Percentiles rank a stretch among this genome's conserved stretches.
phyloP scores from a whole-genome alignment of 2,329 filamentous ascomycete genomes.

The Bipolaris victoriae region DNA sequence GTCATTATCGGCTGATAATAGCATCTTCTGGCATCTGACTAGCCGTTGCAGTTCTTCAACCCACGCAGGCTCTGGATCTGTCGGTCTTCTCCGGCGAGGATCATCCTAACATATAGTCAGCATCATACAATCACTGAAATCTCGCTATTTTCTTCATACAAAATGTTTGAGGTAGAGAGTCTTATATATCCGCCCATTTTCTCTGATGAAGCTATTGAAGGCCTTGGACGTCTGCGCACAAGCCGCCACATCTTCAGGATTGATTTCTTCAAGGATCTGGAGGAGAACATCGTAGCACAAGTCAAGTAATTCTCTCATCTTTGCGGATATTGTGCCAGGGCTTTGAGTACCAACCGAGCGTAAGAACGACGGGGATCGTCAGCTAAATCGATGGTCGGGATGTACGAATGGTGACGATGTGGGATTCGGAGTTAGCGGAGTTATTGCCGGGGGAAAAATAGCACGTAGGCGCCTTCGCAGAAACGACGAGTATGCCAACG shows the following conservation, averaged over 20 bases:
- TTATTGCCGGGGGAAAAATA: not conserved
- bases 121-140: not conserved
- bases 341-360: not conserved
- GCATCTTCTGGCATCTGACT: constrained; percentile 51
- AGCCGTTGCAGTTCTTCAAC: constrained; percentile 37
- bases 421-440: constrained; percentile 11
- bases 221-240: constrained; percentile 38
- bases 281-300: constrained; percentile 47
- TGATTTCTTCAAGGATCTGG: constrained; percentile 41
- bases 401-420: constrained; percentile 5
- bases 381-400: constrained; percentile 1
- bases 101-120: constrained; percentile 47
- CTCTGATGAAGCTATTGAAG: constrained; percentile 62
- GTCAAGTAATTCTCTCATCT: constrained; percentile 42
- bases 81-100: constrained; percentile 36
- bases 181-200: constrained; percentile 66
- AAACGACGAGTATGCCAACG: not conserved
- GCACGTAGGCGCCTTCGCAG: not conserved
- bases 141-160: constrained; percentile 50
- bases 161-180: constrained; percentile 65
- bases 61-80: constrained; percentile 42
- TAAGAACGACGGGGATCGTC: not conserved
- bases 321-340: not conserved
- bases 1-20: constrained; percentile 50
- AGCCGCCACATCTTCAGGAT: constrained; percentile 40